Conservation (phyloP, 2,329 filamentous ascomycete genomes). For the Aspergillus luchuensis region DNA sequence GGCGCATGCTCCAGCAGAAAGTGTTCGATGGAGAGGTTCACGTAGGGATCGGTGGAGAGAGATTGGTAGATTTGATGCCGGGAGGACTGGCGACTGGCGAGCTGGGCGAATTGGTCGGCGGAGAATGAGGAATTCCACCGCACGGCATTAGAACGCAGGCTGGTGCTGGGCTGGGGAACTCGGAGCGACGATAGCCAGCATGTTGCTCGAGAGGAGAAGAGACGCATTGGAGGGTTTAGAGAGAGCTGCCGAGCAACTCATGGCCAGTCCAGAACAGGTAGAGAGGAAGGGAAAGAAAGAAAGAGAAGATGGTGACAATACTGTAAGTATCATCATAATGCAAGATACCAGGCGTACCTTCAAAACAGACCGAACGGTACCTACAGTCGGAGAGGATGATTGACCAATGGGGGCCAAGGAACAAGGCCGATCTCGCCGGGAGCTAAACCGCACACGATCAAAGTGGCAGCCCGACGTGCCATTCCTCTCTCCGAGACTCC, state of each 20-base stretch:
- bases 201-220: slow-evolving; percentile 22
- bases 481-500: neutral
- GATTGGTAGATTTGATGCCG: slow-evolving; percentile 70
- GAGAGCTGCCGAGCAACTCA: too few species aligned
- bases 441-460: slow-evolving; percentile 16
- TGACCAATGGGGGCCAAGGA: neutral
- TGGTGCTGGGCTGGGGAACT: slow-evolving; percentile 12
- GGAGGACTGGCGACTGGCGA: slow-evolving; percentile 38
- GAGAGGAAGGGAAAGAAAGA: slow-evolving; percentile 21
- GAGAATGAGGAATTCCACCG: slow-evolving; percentile 36
- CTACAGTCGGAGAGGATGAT: neutral
- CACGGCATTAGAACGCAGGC: neutral
- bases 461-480: neutral
- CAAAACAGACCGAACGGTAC: neutral
- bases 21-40: slow-evolving; percentile 94
- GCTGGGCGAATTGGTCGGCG: slow-evolving; percentile 35
- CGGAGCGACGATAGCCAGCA: slow-evolving; percentile 22
- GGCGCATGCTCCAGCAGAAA: slow-evolving; percentile 76
- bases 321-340: too few species aligned
- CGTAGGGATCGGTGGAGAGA: slow-evolving; percentile 69
- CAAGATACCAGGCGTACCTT: too few species aligned
- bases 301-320: neutral
- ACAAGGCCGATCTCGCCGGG: slow-evolving; percentile 22
- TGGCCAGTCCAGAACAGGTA: slow-evolving; percentile 20
- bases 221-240: neutral